These are phyloP conservation scores for Penicillium flavigenum DNA, from an alignment of 495 filamentous ascomycete genomes.

Conservation along the genomic window DNA sequence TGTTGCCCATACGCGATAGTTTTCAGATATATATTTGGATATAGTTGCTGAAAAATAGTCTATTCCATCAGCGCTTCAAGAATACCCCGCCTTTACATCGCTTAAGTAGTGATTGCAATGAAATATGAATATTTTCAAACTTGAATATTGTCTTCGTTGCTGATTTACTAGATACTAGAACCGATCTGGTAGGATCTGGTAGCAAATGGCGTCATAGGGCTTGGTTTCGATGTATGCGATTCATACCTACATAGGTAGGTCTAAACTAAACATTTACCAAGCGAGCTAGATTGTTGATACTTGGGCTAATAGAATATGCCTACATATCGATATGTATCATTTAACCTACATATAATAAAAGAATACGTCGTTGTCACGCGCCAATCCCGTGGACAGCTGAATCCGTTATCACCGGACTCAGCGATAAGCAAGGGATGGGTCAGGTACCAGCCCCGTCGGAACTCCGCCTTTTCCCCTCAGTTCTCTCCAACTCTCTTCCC, in stretches of 20 bases:
- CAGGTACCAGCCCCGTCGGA: slow-evolving; percentile 15
- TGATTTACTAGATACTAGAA: not conserved
- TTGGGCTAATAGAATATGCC: no score
- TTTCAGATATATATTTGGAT: not conserved
- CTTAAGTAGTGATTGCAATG: not conserved
- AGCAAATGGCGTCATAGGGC: not conserved
- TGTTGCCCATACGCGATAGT: not conserved
- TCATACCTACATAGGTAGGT: not conserved
- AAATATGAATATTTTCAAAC: not conserved
- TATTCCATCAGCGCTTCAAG: not conserved
- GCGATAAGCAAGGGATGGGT: slow-evolving; percentile 26
- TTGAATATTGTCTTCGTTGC: not conserved
- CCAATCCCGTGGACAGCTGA: no score
- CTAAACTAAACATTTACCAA: not conserved
- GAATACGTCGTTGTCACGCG: not conserved
- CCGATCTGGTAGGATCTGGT: not conserved
- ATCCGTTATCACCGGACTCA: slow-evolving; percentile 19
- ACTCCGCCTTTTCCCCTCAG: slow-evolving; percentile 30
- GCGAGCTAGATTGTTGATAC: not conserved
- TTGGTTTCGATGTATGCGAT: not conserved
- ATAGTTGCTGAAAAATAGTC: not conserved
- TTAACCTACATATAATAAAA: not conserved
- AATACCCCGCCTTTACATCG: not conserved
- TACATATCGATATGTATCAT: not conserved
- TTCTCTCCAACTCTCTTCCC: slow-evolving; percentile 13